Evolutionary conservation across 495 filamentous ascomycete genomes (phyloP).

Genomic region (Annulohypoxylon stygium): DNA sequence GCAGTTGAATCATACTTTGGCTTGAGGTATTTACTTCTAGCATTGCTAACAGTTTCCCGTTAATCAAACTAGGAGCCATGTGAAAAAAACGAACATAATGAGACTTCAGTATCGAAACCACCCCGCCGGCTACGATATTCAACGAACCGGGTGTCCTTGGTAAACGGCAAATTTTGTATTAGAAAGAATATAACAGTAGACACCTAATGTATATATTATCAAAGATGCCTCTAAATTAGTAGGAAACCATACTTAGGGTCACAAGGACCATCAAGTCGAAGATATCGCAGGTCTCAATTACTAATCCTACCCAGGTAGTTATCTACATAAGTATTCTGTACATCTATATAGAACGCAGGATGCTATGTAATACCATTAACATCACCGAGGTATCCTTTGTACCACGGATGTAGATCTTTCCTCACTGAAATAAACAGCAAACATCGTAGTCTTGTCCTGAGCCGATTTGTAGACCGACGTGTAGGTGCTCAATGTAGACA

Average conservation of each 20-base stretch:
- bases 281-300: neutral
- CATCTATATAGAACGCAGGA: neutral
- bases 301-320: neutral
- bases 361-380: neutral
- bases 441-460: neutral
- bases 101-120: no score
- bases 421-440: neutral
- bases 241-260: neutral
- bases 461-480: neutral
- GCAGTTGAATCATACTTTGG: no score
- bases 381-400: neutral
- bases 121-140: no score
- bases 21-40: no score
- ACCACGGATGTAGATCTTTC: neutral
- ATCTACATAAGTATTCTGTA: neutral
- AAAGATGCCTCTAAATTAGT: neutral
- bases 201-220: neutral
- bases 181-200: no score
- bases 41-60: no score
- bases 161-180: no score
- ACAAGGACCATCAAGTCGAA: neutral
- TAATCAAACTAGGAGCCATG: no score
- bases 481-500: neutral
- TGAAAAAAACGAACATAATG: no score
- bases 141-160: no score